Conservation (phyloP, 2,329 filamentous ascomycete species). For the Daldinia sp. region DNA sequence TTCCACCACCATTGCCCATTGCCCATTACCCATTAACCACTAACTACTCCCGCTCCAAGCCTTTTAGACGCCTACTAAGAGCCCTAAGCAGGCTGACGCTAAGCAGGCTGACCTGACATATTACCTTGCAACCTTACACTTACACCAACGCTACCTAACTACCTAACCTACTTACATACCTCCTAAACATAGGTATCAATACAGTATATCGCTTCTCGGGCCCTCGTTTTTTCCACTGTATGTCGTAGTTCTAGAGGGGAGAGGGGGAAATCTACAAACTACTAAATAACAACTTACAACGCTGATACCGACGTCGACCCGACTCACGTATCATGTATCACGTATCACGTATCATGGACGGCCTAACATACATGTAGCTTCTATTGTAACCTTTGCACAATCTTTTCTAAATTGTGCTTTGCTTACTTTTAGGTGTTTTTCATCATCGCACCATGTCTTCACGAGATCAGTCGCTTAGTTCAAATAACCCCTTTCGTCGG, state of each 20-base stretch:
- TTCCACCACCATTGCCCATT: too few species aligned
- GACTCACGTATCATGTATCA: constrained; percentile 1
- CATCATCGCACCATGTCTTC: constrained; percentile 45
- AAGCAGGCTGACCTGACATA: too few species aligned
- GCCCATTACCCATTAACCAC: too few species aligned
- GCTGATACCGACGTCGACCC: constrained; percentile 13
- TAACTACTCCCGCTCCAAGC: neutral
- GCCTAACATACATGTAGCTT: constrained; percentile 31
- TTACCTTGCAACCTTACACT: too few species aligned
- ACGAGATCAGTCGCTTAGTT: constrained; percentile 49
- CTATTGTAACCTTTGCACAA: constrained; percentile 15
- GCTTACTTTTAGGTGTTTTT: constrained; percentile 1
- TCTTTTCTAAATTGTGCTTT: constrained; percentile 16
- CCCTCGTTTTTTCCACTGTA: constrained; percentile 16
- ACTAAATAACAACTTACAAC: neutral
- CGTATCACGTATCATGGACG: constrained; percentile 27
- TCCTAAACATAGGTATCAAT: neutral
- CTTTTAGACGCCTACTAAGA: too few species aligned
- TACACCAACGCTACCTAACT: too few species aligned
- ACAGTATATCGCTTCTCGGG: constrained; percentile 8
- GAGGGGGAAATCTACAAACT: neutral
- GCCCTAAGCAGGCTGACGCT: too few species aligned
- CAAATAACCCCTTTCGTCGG: constrained; percentile 64
- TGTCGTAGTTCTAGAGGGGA: constrained; percentile 24
- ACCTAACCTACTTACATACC: neutral